phyloP scores from a whole-genome alignment of 108 stramenopile genomes.

The Fragilaria crotonensis region DNA sequence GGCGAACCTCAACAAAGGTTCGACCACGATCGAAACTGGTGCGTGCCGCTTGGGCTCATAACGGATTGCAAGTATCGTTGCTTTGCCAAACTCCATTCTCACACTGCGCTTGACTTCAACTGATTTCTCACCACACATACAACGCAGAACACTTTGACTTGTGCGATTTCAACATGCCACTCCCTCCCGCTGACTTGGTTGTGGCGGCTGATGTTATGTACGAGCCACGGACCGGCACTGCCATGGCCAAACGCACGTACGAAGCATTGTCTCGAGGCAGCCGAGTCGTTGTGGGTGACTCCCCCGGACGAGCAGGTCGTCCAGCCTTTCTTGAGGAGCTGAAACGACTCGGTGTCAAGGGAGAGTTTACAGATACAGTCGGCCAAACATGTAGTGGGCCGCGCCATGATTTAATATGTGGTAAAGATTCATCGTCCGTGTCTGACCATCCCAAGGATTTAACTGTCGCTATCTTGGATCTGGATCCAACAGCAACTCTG shows the following conservation, averaged over 20 bases:
- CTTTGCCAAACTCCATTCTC: neutral
- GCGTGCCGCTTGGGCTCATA: neutral
- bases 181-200: slow-evolving; percentile 36
- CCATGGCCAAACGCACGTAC: slow-evolving; percentile 39
- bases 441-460: slow-evolving; percentile 29
- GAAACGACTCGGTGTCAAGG: slow-evolving; percentile 23
- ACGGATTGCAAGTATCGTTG: neutral
- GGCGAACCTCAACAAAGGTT: slow-evolving; percentile 9
- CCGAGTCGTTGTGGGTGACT: slow-evolving; percentile 49
- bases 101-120: neutral
- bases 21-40: neutral
- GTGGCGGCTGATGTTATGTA: slow-evolving; percentile 66
- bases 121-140: slow-evolving; percentile 5
- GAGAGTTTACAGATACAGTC: slow-evolving; percentile 25
- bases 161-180: slow-evolving; percentile 23
- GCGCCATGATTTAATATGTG: slow-evolving; percentile 54
- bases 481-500: slow-evolving; percentile 16
- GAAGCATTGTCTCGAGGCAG: slow-evolving; percentile 40
- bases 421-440: slow-evolving; percentile 29
- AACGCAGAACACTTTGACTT: slow-evolving; percentile 27
- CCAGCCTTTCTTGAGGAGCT: slow-evolving; percentile 50
- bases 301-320: slow-evolving; percentile 47
- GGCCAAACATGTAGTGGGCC: slow-evolving; percentile 44
- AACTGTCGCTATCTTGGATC: slow-evolving; percentile 36
- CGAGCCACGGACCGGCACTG: slow-evolving; percentile 53